Evolutionary conservation across 148 eudicot species (phyloP).

Genomic region (Hydrangea macrophylla): DNA sequence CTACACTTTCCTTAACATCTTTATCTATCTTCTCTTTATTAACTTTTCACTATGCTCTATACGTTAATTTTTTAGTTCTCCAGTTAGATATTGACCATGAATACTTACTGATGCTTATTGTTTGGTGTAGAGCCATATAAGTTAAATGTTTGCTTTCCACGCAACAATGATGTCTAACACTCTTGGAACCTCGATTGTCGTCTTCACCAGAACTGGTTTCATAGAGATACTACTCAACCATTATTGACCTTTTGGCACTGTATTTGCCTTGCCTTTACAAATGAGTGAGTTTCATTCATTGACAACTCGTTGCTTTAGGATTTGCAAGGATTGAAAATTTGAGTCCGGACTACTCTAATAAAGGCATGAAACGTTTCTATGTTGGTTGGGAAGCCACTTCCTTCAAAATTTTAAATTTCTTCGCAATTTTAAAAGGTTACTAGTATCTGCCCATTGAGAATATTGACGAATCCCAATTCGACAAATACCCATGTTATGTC

Average conservation of each 20-base stretch:
- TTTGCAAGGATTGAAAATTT: too few relatives aligned
- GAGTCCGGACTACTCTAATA: not conserved
- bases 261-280: slow-evolving; percentile 92
- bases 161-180: slow-evolving; percentile 97
- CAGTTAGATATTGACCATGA: not conserved
- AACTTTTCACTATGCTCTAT: slow-evolving; percentile 3
- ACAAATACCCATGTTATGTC: too few relatives aligned
- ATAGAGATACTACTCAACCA: slow-evolving; percentile 92
- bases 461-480: not conserved
- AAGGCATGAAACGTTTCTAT: not conserved
- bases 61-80: not conserved
- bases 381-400: not conserved
- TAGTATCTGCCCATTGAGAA: not conserved
- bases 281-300: slow-evolving; percentile 65
- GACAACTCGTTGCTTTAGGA: too few relatives aligned
- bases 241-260: slow-evolving; percentile 90
- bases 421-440: not conserved
- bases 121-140: slow-evolving; percentile 84
- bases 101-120: slow-evolving; percentile 10
- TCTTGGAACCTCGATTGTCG: slow-evolving; percentile 86
- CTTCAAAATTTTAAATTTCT: not conserved
- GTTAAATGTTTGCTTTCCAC: slow-evolving; percentile 98
- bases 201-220: slow-evolving; percentile 91
- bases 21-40: not conserved
- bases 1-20: slow-evolving; percentile 15